Evolutionary conservation across 176 grass and related monocot genomes (phyloP), one percentile per base, ranked within the genome.

Genomic region (Zoysia pacifica): DNA sequence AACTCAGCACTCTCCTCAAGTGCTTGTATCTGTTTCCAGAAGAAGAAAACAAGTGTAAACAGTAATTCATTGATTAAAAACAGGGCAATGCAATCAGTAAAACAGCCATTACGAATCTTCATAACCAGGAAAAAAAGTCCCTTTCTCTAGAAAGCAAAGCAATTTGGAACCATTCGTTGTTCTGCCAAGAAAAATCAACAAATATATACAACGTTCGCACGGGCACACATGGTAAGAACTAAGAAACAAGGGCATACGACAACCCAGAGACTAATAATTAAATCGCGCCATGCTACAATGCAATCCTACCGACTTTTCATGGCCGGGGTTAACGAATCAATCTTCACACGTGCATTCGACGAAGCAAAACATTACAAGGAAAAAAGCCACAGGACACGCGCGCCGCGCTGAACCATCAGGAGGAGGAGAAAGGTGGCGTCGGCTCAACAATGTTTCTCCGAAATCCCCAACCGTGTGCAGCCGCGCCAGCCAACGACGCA

Each of bases 1-100:
- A 86, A 81, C 81, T 99, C 93, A 54, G 90, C 80, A 89, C 88
- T 84, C 81, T 99, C 93, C 84, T 99, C 97, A 76, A 99, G 78
- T 88, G 90, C 87, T 72, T 99, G 97, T 81, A 96, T 83, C 93
- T 99, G 92, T 93, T 89, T 82, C 82, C 56, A 66, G 12, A 11
- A 72, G 62, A 20, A 48, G 52, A 51, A 52, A 89, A 51, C n/a
- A 59, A 60, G n/a, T 39, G 61, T 69, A 67, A 45, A 72, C 9
- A 58, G 61, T 54, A 47, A 44, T 62, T 75, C 37, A 41, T 48
- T 55, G 77, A 71, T 44, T 36, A 73, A 36, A 48, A 2, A 66
- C 28, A 72, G 63, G 2, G 9, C 5, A 66, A 36, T 4, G 65
- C 18, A 63, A 73, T 15, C 15, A 77, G 56, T 16, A 56, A 71